Percentiles rank a stretch among this genome's conserved stretches.
These are phyloP conservation scores for Chytriomyces confervae DNA, from an alignment of 192 early-diverging fungal species.

Conservation along the genomic window DNA sequence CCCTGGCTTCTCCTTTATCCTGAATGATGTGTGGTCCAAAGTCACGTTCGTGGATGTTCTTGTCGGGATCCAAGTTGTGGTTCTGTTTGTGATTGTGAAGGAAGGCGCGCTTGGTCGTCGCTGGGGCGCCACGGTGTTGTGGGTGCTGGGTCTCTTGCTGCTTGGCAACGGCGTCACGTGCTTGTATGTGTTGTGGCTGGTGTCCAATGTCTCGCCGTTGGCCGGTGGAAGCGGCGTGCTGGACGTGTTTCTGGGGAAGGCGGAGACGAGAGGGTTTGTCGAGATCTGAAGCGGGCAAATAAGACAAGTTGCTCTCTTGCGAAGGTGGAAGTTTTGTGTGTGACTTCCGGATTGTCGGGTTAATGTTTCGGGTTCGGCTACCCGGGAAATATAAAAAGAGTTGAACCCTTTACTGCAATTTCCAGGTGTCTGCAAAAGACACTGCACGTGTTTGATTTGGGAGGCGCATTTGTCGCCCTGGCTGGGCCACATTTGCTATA, in stretches of 20 bases:
- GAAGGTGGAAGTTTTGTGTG: no score
- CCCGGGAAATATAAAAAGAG: no score
- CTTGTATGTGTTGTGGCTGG: not conserved
- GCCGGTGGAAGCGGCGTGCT: not conserved
- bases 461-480: no score
- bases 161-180: conserved; percentile 12
- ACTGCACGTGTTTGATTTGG: no score
- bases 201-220: not conserved
- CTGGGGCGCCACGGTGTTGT: not conserved
- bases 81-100: not conserved
- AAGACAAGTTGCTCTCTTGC: no score
- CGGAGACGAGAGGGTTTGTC: no score
- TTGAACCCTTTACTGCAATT: no score
- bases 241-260: conserved; percentile 2
- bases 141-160: not conserved
- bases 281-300: no score
- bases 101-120: not conserved
- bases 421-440: no score
- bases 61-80: conserved; percentile 5
- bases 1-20: not conserved
- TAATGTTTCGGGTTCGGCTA: no score
- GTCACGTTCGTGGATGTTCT: conserved; percentile 13
- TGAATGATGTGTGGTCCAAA: not conserved
- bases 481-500: no score
- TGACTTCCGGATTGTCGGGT: no score